Percentiles rank a stretch among this genome's conserved stretches.
These are phyloP conservation scores for Lithospermum erythrorhizon DNA, from an alignment of 257 asterid species.

Conservation along the genomic window DNA sequence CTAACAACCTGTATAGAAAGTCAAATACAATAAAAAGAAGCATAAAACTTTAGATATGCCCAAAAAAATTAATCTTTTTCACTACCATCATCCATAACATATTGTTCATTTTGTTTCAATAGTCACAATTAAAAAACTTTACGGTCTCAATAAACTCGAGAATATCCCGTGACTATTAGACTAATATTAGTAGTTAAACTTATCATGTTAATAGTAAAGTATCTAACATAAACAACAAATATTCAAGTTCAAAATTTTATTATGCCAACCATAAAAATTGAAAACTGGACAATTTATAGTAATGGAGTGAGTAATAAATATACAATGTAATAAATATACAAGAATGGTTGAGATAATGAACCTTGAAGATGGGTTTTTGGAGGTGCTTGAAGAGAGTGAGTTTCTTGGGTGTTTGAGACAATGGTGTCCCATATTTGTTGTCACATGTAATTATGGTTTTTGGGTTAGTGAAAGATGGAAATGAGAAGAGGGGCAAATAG, in stretches of 20 bases:
- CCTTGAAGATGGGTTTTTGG: slow-evolving; percentile 1
- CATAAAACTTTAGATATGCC: not conserved
- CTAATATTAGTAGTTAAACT: too few species aligned
- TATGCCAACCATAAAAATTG: too few species aligned
- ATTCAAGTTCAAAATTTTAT: too few species aligned
- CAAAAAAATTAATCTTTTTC: not conserved
- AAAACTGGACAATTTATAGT: too few species aligned
- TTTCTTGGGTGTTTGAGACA: not conserved
- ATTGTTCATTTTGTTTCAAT: too few species aligned
- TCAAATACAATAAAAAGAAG: slow-evolving; percentile 7
- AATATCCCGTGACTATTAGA: too few species aligned
- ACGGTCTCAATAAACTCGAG: too few species aligned
- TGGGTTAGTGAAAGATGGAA: not conserved
- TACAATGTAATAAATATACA: not conserved
- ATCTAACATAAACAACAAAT: too few species aligned
- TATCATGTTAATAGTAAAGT: too few species aligned
- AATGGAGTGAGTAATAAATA: not conserved
- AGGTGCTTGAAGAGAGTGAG: not conserved
- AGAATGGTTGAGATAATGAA: not conserved
- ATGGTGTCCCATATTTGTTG: not conserved
- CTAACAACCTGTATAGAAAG: slow-evolving; percentile 31
- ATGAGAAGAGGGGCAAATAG: not conserved
- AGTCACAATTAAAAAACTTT: too few species aligned
- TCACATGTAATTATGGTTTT: not conserved
- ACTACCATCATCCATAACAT: not conserved